Conservation (phyloP, 805 yeast genomes). For the Monosporozyma yasuniensis region DNA sequence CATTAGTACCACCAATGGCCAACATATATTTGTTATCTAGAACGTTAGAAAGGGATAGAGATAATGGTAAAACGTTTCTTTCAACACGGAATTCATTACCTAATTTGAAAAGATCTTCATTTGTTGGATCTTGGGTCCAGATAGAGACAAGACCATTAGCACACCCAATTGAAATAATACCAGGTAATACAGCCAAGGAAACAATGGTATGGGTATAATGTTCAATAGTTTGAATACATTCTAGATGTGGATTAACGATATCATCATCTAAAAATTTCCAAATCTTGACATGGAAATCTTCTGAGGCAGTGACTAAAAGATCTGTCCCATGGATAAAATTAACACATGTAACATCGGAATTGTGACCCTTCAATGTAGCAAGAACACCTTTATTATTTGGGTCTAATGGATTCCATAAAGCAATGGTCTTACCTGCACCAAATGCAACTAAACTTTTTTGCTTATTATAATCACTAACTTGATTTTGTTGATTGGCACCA, state of each 20-base stretch:
- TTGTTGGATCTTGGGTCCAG: constrained; percentile 35
- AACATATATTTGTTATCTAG: constrained; percentile 34
- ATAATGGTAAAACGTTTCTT: constrained; percentile 23
- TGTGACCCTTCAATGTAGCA: constrained; percentile 52
- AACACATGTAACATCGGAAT: constrained; percentile 58
- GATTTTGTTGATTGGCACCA: constrained; percentile 65
- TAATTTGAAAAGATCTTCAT: constrained; percentile 13
- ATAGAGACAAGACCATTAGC: constrained; percentile 50
- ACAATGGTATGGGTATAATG: constrained; percentile 47
- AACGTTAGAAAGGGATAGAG: constrained; percentile 20
- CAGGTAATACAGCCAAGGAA: constrained; percentile 37
- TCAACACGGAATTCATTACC: constrained; percentile 20
- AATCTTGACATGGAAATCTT: constrained; percentile 52
- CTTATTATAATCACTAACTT: constrained; percentile 44
- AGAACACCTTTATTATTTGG: constrained; percentile 37
- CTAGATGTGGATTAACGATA: constrained; percentile 7
- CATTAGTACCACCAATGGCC: constrained; percentile 68
- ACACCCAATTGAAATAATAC: constrained; percentile 49
- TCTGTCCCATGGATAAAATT: constrained; percentile 42
- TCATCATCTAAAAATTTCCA: constrained; percentile 38
- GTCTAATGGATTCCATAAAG: constrained; percentile 58
- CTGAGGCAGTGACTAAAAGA: constrained; percentile 51
- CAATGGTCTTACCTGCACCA: constrained; percentile 60
- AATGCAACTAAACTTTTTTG: constrained; percentile 44
- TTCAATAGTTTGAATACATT: constrained; percentile 27